A percentile compares a stretch with the other conserved stretches of the same genome.
Conservation (phyloP, 2,329 filamentous ascomycete genomes). For the Nectriaceae sp. region DNA sequence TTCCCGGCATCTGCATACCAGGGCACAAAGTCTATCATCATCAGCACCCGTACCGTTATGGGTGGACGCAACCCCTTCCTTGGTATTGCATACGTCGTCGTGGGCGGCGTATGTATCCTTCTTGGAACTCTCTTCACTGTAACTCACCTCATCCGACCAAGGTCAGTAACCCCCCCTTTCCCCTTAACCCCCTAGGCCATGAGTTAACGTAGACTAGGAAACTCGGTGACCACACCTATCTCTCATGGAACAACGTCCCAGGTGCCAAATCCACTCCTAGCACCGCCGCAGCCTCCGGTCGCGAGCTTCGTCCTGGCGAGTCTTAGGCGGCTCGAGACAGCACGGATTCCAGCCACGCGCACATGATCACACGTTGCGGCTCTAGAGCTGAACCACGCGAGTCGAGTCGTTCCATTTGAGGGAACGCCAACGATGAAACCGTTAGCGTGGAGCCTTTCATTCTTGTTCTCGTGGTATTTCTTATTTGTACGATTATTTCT, state of each 20-base stretch:
- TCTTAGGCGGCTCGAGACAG: conserved; percentile 35
- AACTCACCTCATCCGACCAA: conserved; percentile 87
- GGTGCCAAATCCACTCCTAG: conserved; percentile 43
- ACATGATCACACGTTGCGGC: no score
- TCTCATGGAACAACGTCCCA: conserved; percentile 82
- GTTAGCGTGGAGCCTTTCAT: no score
- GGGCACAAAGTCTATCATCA: conserved; percentile 86
- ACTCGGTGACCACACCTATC: conserved; percentile 95
- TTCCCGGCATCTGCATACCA: conserved; percentile 79
- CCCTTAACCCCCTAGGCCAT: conserved; percentile 5
- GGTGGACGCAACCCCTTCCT: conserved; percentile 95
- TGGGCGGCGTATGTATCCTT: conserved; percentile 89
- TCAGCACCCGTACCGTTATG: conserved; percentile 89
- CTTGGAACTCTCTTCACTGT: conserved; percentile 86
- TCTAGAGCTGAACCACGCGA: conserved; percentile 21
- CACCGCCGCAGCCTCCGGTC: conserved; percentile 54
- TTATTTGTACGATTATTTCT: background rate
- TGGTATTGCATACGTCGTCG: conserved; percentile 92
- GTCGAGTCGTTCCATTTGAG: no score
- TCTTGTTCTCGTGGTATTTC: background rate
- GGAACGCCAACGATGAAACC: no score
- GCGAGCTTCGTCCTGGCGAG: conserved; percentile 52
- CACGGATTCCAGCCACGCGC: no score
- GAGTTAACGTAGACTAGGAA: conserved; percentile 60
- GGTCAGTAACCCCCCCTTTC: conserved; percentile 53